A percentile compares a stretch with the other conserved stretches of the same genome.
These are phyloP conservation scores for Acorus gramineus DNA, from an alignment of 106 monocot species.

Conservation along the genomic window DNA sequence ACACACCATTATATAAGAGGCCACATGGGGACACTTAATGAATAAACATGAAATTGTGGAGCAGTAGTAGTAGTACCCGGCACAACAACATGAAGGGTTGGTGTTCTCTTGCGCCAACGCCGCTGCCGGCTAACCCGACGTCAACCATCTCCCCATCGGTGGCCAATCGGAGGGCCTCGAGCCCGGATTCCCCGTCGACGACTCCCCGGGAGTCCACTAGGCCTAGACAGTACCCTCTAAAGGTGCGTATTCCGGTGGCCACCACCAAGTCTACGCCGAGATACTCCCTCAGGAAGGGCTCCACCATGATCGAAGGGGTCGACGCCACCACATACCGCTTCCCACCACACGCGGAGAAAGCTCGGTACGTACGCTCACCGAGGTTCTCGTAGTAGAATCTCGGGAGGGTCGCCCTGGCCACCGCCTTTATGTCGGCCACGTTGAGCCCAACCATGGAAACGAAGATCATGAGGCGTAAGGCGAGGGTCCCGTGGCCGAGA, in stretches of 20 bases:
- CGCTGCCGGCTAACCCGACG: constrained; percentile 16
- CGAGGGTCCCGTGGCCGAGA: neutral
- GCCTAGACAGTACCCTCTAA: constrained; percentile 19
- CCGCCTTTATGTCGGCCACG: constrained; percentile 25
- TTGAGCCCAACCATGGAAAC: constrained; percentile 33
- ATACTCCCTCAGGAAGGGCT: constrained; percentile 42
- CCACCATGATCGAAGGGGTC: constrained; percentile 43
- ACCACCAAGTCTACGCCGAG: constrained; percentile 39
- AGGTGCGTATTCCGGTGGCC: constrained; percentile 27
- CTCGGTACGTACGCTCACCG: constrained; percentile 10
- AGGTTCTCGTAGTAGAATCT: constrained; percentile 36
- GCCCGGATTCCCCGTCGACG: neutral
- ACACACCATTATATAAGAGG: too few relatives aligned
- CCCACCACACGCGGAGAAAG: constrained; percentile 25
- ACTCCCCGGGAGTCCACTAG: constrained; percentile 13
- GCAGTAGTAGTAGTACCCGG: constrained; percentile 9
- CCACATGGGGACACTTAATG: too few relatives aligned
- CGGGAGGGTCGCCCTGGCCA: constrained; percentile 30
- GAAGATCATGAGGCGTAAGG: constrained; percentile 31
- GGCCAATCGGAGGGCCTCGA: constrained; percentile 4
- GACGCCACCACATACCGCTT: constrained; percentile 26
- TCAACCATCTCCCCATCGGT: constrained; percentile 4
- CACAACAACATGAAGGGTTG: constrained; percentile 35
- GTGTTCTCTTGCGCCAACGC: neutral
- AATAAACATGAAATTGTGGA: too few relatives aligned